Evolutionary conservation across 495 filamentous ascomycete genomes (phyloP).

Genomic region (Elasticomyces elasticus): DNA sequence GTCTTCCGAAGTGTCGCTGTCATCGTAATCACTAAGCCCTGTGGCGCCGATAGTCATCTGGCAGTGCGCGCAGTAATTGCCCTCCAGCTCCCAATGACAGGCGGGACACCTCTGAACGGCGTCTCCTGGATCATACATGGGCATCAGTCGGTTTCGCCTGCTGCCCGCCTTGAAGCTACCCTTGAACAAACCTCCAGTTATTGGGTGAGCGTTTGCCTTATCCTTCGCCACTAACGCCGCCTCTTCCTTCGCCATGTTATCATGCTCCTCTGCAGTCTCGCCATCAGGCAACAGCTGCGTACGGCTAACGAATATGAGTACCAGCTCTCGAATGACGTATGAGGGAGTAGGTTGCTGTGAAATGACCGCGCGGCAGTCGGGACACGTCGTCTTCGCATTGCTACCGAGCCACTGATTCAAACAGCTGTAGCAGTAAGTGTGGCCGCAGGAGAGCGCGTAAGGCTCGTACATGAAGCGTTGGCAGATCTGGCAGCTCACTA

Average conservation of each 20-base stretch:
- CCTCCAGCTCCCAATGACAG: conserved; percentile 58
- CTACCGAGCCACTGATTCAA: conserved; percentile 55
- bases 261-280: conserved; percentile 53
- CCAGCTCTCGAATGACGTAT: conserved; percentile 60
- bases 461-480: conserved; percentile 62
- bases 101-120: conserved; percentile 52
- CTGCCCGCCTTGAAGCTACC: conserved; percentile 46
- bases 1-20: conserved; percentile 23
- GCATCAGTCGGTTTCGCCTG: conserved; percentile 10
- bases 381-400: conserved; percentile 57
- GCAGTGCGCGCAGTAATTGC: conserved; percentile 45
- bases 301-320: conserved; percentile 53
- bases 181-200: conserved; percentile 52
- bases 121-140: conserved; percentile 50
- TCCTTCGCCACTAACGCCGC: conserved; percentile 40
- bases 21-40: conserved; percentile 26
- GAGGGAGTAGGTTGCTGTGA: conserved; percentile 54
- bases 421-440: conserved; percentile 69
- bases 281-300: conserved; percentile 53
- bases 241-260: conserved; percentile 49
- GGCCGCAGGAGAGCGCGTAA: conserved; percentile 60
- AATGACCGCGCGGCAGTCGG: conserved; percentile 56
- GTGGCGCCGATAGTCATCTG: conserved; percentile 35
- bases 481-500: conserved; percentile 59
- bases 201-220: conserved; percentile 39